phyloP scores from a whole-genome alignment of 2,329 filamentous ascomycete species.

The Xylaria sp. region DNA sequence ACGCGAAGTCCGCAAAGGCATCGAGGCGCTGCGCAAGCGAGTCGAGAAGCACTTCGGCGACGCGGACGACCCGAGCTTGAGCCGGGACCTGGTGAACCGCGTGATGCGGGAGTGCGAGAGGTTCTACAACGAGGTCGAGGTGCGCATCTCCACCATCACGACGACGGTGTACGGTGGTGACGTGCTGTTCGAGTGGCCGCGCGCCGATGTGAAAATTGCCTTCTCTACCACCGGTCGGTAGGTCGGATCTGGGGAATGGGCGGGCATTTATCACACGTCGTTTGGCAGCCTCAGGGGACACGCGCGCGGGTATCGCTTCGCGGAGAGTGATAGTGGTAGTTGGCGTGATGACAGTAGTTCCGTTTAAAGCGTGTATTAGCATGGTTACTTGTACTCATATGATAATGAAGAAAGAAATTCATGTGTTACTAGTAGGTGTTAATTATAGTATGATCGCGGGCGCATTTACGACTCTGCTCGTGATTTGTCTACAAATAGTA shows the following conservation, averaged over 20 bases:
- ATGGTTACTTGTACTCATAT: constrained; percentile 30
- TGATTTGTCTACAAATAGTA: neutral
- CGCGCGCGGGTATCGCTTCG: constrained; percentile 25
- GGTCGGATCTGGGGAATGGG: constrained; percentile 46
- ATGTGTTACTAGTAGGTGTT: constrained; percentile 9
- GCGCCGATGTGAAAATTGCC: constrained; percentile 68
- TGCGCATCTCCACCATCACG: constrained; percentile 67
- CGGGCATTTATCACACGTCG: constrained; percentile 27
- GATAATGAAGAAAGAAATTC: constrained; percentile 41
- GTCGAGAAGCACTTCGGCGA: constrained; percentile 98
- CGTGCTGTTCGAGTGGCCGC: constrained; percentile 73
- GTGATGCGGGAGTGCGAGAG: constrained; percentile 70
- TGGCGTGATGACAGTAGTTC: constrained; percentile 35
- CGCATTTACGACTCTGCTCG: neutral
- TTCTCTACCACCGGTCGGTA: constrained; percentile 55
- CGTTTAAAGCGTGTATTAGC: constrained; percentile 29
- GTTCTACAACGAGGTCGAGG: constrained; percentile 71
- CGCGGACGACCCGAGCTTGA: constrained; percentile 77
- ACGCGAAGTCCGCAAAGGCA: constrained; percentile 88
- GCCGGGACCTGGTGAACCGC: constrained; percentile 65
- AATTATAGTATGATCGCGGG: neutral
- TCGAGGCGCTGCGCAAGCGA: constrained; percentile 86
- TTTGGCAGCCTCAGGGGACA: constrained; percentile 31
- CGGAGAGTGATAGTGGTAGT: constrained; percentile 30
- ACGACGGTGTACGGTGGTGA: constrained; percentile 73